These are phyloP conservation scores for Corynascus novoguineensis DNA, from an alignment of 495 filamentous ascomycete species.

Conservation along the genomic window DNA sequence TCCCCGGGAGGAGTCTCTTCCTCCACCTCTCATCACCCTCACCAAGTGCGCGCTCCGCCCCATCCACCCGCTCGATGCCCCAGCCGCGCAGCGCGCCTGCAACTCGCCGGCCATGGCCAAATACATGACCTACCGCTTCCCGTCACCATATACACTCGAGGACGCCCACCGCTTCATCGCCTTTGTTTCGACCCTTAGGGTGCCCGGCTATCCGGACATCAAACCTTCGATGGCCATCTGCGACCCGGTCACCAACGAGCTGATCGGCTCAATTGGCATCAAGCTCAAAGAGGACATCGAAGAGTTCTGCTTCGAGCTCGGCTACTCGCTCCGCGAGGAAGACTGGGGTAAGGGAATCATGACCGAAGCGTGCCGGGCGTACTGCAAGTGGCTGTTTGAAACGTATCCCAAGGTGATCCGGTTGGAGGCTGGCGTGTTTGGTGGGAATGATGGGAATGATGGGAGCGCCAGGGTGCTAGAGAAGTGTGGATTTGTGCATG, in stretches of 20 bases:
- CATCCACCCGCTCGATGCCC: slow-evolving; percentile 27
- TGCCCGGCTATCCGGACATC: slow-evolving; percentile 5
- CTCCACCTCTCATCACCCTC: slow-evolving; percentile 16
- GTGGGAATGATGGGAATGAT: slow-evolving; percentile 29
- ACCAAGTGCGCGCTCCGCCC: slow-evolving; percentile 27
- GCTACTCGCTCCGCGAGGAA: slow-evolving; percentile 35
- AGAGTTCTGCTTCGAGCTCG: slow-evolving; percentile 32
- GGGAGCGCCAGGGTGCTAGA: slow-evolving; percentile 32
- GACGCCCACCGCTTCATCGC: slow-evolving; percentile 28
- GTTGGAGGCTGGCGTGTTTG: slow-evolving; percentile 32
- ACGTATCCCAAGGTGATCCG: slow-evolving; percentile 26
- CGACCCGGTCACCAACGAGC: slow-evolving; percentile 20
- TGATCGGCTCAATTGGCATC: slow-evolving; percentile 33
- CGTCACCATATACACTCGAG: slow-evolving; percentile 33
- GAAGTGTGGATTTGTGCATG: slow-evolving; percentile 34
- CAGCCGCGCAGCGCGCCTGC: slow-evolving; percentile 18
- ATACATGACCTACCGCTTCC: slow-evolving; percentile 36
- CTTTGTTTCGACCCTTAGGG: background rate
- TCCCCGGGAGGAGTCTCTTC: no score
- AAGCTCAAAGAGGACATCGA: slow-evolving; percentile 26
- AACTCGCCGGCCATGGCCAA: slow-evolving; percentile 29
- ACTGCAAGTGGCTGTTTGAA: slow-evolving; percentile 34
- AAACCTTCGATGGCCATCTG: slow-evolving; percentile 31
- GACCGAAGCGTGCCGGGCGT: slow-evolving; percentile 23
- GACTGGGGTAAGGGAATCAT: slow-evolving; percentile 39